Evolutionary conservation across 768 basidiomycete genomes (phyloP), one percentile per base, ranked within the genome.

Genomic region (Austroboletus festivus): DNA sequence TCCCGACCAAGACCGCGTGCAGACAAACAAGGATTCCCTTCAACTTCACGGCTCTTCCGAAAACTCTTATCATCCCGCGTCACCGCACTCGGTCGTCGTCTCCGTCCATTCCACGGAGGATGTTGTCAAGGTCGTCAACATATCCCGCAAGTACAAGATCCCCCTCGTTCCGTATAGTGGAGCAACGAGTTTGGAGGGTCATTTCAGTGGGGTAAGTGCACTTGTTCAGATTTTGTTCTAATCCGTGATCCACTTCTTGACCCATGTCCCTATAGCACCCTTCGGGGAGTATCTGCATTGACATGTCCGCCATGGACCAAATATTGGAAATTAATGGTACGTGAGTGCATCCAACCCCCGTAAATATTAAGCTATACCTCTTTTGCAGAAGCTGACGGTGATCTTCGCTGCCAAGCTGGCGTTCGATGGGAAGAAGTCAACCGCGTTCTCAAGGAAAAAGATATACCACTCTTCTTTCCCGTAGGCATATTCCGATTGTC

Each of bases 151-250:
- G 62, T 85, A 82, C 63, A 73, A 73, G 40, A 73, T 95, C 28
- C 93, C 93, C 3, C 75, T 95, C 22, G 81, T 81, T 15, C 81
- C 91, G 3, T 93, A 85, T 59, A 83, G 86, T 41, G 93, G 91
- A 2, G 92, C 88, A 11, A 95, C 91, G 0, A 86, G 84, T 59
- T 73, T 94, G 12, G 93, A 95, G 63, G 91, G 91, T 0, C 90
- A 95, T 68, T 89, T 85, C 52, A 80, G 80, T 41, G 87, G 86
- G 23, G 88, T 89, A 49, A 48, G 75, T 67, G 11, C 20, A 9
- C 4, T 46, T 23, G 1, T 13, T 37, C 3, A 3, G 2, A 24
- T 31, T 24, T 12, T 12, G 12, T 28, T 12, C 33, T 26, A 38
- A 48, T 21, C 47, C 42, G 49, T 43, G 38, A 53, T 19, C 33